Evolutionary conservation across 1,284 basidiomycete genomes (phyloP), one percentile per base, ranked within the genome.

Genomic region (Mycena citricolor): DNA sequence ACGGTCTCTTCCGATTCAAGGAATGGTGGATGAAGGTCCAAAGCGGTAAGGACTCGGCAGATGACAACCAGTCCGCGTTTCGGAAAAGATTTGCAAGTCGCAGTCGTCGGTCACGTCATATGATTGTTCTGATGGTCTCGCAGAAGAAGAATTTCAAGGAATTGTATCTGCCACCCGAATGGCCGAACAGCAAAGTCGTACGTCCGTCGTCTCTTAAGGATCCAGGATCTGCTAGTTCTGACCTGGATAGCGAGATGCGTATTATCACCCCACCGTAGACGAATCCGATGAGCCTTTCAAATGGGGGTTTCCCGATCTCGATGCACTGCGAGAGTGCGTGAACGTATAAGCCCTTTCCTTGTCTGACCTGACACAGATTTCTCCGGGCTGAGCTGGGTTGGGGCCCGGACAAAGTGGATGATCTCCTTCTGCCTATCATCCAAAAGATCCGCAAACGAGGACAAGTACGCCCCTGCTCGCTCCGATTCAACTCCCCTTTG

Each of bases 11-110:
- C 44, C 79, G 83, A 47, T 99, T 99, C 70, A 90, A 82, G 59
- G 79, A 88, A 30, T 99, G 97, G 97, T 99, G 97, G 97, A 63
- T 69, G 43, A 89, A 81, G 57, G 94, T 99, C n/a, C 95, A 99
- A 62, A 81, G 74, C 39, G 97, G 95, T 1, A 80, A 81, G 57
- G 97, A 98, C 63, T 78, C 67, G 46, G 72, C 74, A 8, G 76
- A 78, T 16, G 88, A 94, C 44, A 89, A 72, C 51, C 70, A 75
- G 32, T 83, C 83, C 7, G 77, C 80, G 54, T 97, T 94, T 68
- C 79, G 83, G 54, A 83, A 78, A 59, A 81, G 81, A 55, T 97
- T 97, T 69, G 93, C 93, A 59, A 65, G 90, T 77, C 24, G 22
- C 31, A 12, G 10, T 30, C 23, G 20, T 37, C 13, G 17, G 5